Conservation (phyloP, 1,284 basidiomycete genomes). For the Entoloma clypeatum region DNA sequence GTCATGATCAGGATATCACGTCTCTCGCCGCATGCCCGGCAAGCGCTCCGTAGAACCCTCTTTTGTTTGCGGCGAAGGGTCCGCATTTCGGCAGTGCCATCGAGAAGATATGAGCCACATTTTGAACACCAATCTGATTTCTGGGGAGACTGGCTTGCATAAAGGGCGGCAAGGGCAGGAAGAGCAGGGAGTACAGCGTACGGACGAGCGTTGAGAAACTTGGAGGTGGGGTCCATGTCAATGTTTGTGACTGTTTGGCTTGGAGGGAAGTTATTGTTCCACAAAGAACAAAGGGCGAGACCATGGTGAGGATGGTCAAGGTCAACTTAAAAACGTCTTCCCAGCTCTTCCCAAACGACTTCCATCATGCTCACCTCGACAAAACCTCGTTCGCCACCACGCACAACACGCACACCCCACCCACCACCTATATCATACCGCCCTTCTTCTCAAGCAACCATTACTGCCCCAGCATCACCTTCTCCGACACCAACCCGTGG, state of each 20-base stretch:
- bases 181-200: conserved; percentile 45
- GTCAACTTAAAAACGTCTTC: conserved; percentile 8
- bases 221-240: conserved; percentile 32
- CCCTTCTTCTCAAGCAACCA: conserved; percentile 25
- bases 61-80: conserved; percentile 24
- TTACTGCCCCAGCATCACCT: conserved; percentile 20
- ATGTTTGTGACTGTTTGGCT: conserved; percentile 12
- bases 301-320: conserved; percentile 1
- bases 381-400: conserved; percentile 29
- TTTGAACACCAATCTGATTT: conserved; percentile 40
- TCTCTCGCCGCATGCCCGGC: conserved; percentile 17
- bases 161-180: conserved; percentile 56
- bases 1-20: conserved; percentile 4
- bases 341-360: conserved; percentile 1
- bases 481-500: conserved; percentile 21
- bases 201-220: conserved; percentile 48
- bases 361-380: conserved; percentile 21
- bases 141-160: conserved; percentile 33
- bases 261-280: conserved; percentile 24
- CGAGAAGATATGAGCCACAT: conserved; percentile 47
- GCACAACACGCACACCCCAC: conserved; percentile 22
- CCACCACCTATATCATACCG: conserved; percentile 28
- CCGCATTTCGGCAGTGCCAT: conserved; percentile 24
- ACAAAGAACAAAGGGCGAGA: conserved; percentile 17
- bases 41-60: conserved; percentile 19